Conservation (phyloP, 164 flowering plant species). For the Warburgia ugandensis region DNA sequence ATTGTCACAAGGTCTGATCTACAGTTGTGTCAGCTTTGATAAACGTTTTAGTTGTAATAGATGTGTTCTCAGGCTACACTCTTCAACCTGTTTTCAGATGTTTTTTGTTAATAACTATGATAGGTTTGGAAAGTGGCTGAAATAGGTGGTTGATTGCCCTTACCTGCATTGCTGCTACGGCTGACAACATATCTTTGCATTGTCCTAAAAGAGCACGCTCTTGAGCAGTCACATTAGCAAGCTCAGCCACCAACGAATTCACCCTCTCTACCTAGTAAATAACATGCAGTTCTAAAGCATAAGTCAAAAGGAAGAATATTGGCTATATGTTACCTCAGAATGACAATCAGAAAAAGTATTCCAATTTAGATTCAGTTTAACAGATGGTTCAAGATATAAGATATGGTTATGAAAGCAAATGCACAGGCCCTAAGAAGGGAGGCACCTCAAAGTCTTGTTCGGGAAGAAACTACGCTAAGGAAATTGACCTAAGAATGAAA, state of each 20-base stretch:
- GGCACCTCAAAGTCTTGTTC: too few species aligned
- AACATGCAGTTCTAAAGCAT: not conserved
- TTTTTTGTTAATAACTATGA: not conserved
- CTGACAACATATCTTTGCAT: slow-evolving; percentile 59
- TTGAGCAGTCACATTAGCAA: slow-evolving; percentile 36
- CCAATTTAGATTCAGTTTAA: too few species aligned
- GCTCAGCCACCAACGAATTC: slow-evolving; percentile 49
- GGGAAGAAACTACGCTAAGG: too few species aligned
- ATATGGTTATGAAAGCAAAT: too few species aligned
- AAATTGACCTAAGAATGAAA: too few species aligned
- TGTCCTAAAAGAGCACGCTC: slow-evolving; percentile 51
- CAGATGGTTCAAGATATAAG: too few species aligned
- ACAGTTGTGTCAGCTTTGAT: slow-evolving; percentile 24
- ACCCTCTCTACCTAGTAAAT: slow-evolving; percentile 48
- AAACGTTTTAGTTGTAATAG: slow-evolving; percentile 39
- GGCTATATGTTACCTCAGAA: too few species aligned
- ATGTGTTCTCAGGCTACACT: slow-evolving; percentile 62
- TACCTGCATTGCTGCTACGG: slow-evolving; percentile 69
- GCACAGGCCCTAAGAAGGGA: too few species aligned
- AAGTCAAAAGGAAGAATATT: not conserved
- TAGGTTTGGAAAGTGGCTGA: not conserved
- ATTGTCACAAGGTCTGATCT: slow-evolving; percentile 17
- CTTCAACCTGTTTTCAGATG: slow-evolving; percentile 45
- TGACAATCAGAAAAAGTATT: not conserved
- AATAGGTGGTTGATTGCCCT: not conserved